Evolutionary conservation across 1,284 basidiomycete species (phyloP), one percentile per base, ranked within the genome.

Genomic region (Rhodotorula sp.): DNA sequence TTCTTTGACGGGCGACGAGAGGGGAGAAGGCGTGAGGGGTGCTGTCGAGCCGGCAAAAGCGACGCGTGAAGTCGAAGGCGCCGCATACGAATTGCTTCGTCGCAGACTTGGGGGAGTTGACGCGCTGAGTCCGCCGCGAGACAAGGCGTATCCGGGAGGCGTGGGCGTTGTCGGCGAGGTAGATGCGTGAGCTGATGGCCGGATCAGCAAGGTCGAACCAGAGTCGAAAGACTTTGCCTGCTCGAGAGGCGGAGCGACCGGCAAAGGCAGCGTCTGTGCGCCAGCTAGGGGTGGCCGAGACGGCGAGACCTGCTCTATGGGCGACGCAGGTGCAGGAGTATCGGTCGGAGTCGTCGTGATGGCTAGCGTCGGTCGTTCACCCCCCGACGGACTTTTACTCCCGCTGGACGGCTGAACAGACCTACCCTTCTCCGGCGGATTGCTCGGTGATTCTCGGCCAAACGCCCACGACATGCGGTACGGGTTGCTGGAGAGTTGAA

Each of bases 401-500:
- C 52, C 47, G n/a, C 39, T 46, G 1, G 63, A 44, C 24, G 55
- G 22, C 22, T 46, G 47, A 11, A 8, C 39, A 44, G 11, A 9
- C 4, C 44, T 27, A 22, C 11, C 27, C 49, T 66, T 60, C 34
- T 66, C 55, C 22, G 64, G 64, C 34, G 64, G 60, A 4, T 30
- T 46, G 11, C 10, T 11, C 17, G 61, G 61, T 32, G 61, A 62
- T 4, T 11, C 34, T 27, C 30, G 51, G 9, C 66, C 67, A 55
- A 69, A 71, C 4, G 53, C 64, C 72, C 72, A 74, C 4, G 64
- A 67, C 69, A 74, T 71, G 2, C 72, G 66, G 56, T 68, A 73
- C 10, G 71, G 71, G 30, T 66, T 59, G 29, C 22, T 65, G 19
- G 67, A 70, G 9, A 73, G 62, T 20, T 73, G 71, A 6, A 71